These are phyloP conservation scores for Helichrysum umbraculigerum DNA, from an alignment of 129 eudicot species.

Conservation along the genomic window DNA sequence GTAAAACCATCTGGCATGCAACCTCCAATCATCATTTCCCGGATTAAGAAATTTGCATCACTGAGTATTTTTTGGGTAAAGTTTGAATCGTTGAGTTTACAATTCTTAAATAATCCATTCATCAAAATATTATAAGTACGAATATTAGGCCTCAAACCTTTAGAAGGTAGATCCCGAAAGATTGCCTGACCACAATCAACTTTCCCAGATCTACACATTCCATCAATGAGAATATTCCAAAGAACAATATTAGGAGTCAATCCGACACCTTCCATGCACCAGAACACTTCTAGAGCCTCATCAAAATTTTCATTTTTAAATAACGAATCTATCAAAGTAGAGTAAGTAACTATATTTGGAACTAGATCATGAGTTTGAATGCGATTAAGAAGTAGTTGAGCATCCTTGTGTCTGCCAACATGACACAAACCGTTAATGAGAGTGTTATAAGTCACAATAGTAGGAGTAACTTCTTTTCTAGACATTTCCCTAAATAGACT, in stretches of 20 bases:
- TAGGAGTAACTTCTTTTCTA: conserved; percentile 18
- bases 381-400: conserved; percentile 17
- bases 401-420: conserved; percentile 35
- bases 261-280: conserved; percentile 34
- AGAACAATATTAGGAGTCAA: conserved; percentile 34
- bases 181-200: conserved; percentile 26
- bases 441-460: conserved; percentile 38
- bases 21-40: conserved; percentile 36
- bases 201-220: conserved; percentile 39
- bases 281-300: conserved; percentile 18
- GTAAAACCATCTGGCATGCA: conserved; percentile 41
- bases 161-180: conserved; percentile 26
- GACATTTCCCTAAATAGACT: conserved; percentile 26
- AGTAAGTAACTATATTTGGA: conserved; percentile 37
- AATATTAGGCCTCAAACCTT: conserved; percentile 34
- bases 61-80: too few species aligned
- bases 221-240: conserved; percentile 36
- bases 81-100: conserved; percentile 22
- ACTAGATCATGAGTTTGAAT: conserved; percentile 3
- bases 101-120: conserved; percentile 31
- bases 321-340: conserved; percentile 26
- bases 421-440: conserved; percentile 33
- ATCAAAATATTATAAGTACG: conserved; percentile 38
- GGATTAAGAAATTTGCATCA: conserved; percentile 31
- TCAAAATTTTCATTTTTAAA: conserved; percentile 25